phyloP scores from a whole-genome alignment of 192 early-diverging fungal species.

The Podila horticola region DNA sequence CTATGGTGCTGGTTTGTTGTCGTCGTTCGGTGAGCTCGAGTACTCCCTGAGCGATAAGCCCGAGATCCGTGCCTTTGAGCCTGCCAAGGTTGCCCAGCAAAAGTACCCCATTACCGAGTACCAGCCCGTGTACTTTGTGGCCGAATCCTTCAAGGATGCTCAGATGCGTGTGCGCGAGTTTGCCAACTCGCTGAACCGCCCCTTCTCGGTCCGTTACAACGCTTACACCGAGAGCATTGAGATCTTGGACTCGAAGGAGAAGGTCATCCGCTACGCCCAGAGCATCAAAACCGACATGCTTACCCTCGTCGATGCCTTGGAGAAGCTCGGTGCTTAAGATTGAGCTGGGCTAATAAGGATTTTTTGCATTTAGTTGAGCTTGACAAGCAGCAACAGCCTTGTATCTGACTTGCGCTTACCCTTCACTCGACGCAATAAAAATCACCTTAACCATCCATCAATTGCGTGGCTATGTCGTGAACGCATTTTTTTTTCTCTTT shows the following conservation, averaged over 20 bases:
- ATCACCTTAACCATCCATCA: no score
- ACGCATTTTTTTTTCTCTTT: not conserved
- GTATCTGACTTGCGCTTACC: not conserved
- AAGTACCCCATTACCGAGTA: constrained; percentile 92
- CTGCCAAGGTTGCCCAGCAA: constrained; percentile 73
- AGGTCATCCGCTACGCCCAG: constrained; percentile 82
- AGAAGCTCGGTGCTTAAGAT: constrained; percentile 50
- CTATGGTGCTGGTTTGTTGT: constrained; percentile 92
- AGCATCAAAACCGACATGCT: constrained; percentile 83
- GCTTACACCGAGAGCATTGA: constrained; percentile 91
- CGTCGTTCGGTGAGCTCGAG: constrained; percentile 96
- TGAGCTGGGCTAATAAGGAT: not conserved
- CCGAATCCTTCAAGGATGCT: constrained; percentile 92
- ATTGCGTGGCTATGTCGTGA: no score
- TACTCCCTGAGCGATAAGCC: constrained; percentile 86
- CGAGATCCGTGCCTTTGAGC: constrained; percentile 85
- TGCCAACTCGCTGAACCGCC: constrained; percentile 78
- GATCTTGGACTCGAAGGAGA: constrained; percentile 88
- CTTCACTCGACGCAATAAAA: not conserved
- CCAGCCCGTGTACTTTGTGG: constrained; percentile 96
- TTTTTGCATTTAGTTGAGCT: not conserved
- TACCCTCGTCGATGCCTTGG: constrained; percentile 78
- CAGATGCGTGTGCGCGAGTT: constrained; percentile 91
- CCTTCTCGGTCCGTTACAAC: constrained; percentile 93
- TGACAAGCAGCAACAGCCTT: no score